A percentile compares a stretch with the other conserved stretches of the same genome.
phyloP scores from a whole-genome alignment of 768 basidiomycete genomes.

The Podaxis rugospora region DNA sequence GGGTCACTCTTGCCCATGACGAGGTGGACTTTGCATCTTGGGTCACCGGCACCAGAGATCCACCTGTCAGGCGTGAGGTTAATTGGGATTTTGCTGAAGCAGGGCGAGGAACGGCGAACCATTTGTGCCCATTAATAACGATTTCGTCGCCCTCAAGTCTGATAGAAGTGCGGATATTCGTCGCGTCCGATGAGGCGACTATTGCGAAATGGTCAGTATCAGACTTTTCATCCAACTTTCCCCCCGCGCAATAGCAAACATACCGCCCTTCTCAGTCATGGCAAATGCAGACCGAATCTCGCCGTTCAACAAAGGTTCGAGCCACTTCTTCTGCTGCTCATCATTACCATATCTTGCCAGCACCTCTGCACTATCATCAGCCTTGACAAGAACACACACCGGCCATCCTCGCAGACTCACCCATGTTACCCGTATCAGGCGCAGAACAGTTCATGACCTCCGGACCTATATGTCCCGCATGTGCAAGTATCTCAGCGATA shows the following conservation, averaged over 20 bases:
- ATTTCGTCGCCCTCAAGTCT: slow-evolving; percentile 81
- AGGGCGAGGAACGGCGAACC: slow-evolving; percentile 39
- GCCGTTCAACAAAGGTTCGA: slow-evolving; percentile 82
- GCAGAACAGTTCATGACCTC: slow-evolving; percentile 92
- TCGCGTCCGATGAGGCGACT: slow-evolving; percentile 96
- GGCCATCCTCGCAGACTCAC: slow-evolving; percentile 33
- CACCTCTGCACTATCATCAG: slow-evolving; percentile 64
- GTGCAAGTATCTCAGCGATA: slow-evolving; percentile 94
- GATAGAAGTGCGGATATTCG: slow-evolving; percentile 88
- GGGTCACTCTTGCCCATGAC: slow-evolving; percentile 96
- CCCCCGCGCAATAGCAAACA: not conserved
- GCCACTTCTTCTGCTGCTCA: slow-evolving; percentile 89
- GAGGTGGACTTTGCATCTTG: slow-evolving; percentile 82
- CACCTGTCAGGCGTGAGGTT: slow-evolving; percentile 49
- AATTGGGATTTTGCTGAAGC: not conserved
- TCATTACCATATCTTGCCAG: slow-evolving; percentile 90
- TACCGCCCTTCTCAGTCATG: slow-evolving; percentile 94
- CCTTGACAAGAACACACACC: not conserved
- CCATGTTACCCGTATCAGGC: slow-evolving; percentile 98
- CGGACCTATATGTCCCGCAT: slow-evolving; percentile 76
- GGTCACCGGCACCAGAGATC: slow-evolving; percentile 97
- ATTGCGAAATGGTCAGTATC: not conserved
- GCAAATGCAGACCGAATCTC: slow-evolving; percentile 93
- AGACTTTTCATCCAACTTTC: not conserved
- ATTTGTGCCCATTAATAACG: slow-evolving; percentile 95